phyloP scores from a whole-genome alignment of 2,329 filamentous ascomycete genomes.

The Madurella fahalii region DNA sequence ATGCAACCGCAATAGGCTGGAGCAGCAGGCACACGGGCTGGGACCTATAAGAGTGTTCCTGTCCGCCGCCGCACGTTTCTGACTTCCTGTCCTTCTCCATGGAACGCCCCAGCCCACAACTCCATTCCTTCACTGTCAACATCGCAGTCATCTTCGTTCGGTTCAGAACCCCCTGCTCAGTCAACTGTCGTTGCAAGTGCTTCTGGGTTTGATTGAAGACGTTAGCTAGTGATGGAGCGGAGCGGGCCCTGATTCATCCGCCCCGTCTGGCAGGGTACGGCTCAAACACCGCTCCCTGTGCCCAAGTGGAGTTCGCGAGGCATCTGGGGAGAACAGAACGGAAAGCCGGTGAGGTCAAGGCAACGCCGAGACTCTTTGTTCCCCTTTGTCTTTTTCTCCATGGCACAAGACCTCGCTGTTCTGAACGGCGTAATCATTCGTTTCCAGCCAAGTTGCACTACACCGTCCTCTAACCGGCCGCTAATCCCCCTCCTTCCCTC shows the following conservation, averaged over 20 bases:
- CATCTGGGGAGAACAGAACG: background rate
- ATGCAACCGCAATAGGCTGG: background rate
- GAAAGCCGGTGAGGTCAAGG: no score
- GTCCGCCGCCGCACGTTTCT: background rate
- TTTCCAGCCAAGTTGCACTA: no score
- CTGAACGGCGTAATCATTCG: no score
- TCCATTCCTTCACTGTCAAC: background rate
- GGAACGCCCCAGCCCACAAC: background rate
- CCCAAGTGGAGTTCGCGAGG: background rate
- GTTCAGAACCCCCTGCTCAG: background rate
- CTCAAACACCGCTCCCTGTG: no score
- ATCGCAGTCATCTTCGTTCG: background rate
- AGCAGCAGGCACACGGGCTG: background rate
- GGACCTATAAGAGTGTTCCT: background rate
- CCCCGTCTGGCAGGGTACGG: no score
- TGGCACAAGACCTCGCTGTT: no score
- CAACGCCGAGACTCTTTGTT: no score
- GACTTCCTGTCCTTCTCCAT: background rate
- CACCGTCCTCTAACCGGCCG: no score
- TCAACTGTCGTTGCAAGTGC: background rate
- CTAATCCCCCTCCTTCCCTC: no score
- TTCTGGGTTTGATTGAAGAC: background rate
- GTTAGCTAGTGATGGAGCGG: background rate
- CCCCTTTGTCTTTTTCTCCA: no score
- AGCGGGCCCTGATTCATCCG: background rate